phyloP scores from a whole-genome alignment of 352 stramenopile genomes.

The Pythium aquatile region DNA sequence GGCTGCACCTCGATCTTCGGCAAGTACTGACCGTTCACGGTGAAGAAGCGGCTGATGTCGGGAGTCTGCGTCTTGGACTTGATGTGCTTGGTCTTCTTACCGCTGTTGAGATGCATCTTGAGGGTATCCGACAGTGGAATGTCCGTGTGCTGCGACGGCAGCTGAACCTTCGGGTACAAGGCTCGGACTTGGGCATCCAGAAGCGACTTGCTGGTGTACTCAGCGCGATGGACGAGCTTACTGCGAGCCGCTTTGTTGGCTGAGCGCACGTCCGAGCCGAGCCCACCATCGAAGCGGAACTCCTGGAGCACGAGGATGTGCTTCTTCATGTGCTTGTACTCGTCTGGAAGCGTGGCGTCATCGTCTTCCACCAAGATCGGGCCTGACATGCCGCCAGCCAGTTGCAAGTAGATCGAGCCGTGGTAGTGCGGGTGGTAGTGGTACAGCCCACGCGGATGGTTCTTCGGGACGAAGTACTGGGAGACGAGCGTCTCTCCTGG shows the following conservation, averaged over 20 bases:
- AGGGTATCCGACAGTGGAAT: slow-evolving; percentile 27
- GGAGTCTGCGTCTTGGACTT: slow-evolving; percentile 14
- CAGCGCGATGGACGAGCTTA: slow-evolving; percentile 40
- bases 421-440: slow-evolving; percentile 88
- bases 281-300: slow-evolving; percentile 59
- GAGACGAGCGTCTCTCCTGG: slow-evolving; percentile 54
- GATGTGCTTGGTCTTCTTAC: neutral
- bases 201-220: slow-evolving; percentile 44
- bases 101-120: slow-evolving; percentile 21
- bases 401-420: slow-evolving; percentile 69
- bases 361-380: slow-evolving; percentile 67
- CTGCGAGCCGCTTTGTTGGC: slow-evolving; percentile 52
- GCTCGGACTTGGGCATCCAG: slow-evolving; percentile 36
- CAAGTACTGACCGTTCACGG: slow-evolving; percentile 69
- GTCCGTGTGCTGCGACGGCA: slow-evolving; percentile 29
- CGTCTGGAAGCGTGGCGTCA: slow-evolving; percentile 32
- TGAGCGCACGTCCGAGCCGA: slow-evolving; percentile 46
- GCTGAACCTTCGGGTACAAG: slow-evolving; percentile 48
- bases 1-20: slow-evolving; percentile 55
- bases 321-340: slow-evolving; percentile 47
- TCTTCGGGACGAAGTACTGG: slow-evolving; percentile 48
- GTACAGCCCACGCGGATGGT: slow-evolving; percentile 73
- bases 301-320: slow-evolving; percentile 59
- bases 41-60: slow-evolving; percentile 55
- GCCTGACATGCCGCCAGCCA: slow-evolving; percentile 72